Evolutionary conservation across 352 stramenopile genomes (phyloP), one percentile per base, ranked within the genome.

Genomic region (Phytophthora lateralis): DNA sequence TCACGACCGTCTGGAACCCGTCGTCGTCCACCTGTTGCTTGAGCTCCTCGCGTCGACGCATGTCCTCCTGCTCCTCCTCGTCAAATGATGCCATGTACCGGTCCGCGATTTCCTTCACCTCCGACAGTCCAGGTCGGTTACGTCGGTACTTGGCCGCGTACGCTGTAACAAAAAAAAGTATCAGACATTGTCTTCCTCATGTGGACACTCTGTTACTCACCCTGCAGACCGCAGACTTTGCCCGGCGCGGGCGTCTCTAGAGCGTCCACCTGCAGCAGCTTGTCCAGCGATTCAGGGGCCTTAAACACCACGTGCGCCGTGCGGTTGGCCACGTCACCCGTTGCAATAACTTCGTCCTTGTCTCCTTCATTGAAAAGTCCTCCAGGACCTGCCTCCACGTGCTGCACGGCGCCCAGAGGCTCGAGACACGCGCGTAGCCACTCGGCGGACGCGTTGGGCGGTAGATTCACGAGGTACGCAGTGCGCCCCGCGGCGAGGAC

Each of bases 21-120:
- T 95, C 86, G n/a, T 85, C 82, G 48, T 95, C 84, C 37, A 93
- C 78, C 26, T 85, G 72, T 18, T 80, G 84, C 69, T 93, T 90
- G n/a, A 93, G 60, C 39, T 92, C 82, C 52, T 92, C 82, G 1
- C 83, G 80, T 48, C 75, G 57, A 35, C 73, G 72, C 18, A 71
- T 49, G 43, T 93, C 76, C 69, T 84, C 75, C 44, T 82, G 72
- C 60, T 95, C 86, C 38, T 82, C 54, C 9, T 75, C 70, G 50
- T 95, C 86, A 55, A 95, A 95, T 21, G 69, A 63, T 37, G 76
- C 73, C 84, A 95, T 95, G 58, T 85, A 93, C 24, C 76, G 65
- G 60, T 95, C 84, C 0, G 84, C 81, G 21, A 86, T 67, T 18
- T 78, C 74, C 54, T 93, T 91, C 8, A 95, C 61, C 0, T 71